phyloP scores from a whole-genome alignment of 345 rosid genomes.

The Turnera subulata region DNA sequence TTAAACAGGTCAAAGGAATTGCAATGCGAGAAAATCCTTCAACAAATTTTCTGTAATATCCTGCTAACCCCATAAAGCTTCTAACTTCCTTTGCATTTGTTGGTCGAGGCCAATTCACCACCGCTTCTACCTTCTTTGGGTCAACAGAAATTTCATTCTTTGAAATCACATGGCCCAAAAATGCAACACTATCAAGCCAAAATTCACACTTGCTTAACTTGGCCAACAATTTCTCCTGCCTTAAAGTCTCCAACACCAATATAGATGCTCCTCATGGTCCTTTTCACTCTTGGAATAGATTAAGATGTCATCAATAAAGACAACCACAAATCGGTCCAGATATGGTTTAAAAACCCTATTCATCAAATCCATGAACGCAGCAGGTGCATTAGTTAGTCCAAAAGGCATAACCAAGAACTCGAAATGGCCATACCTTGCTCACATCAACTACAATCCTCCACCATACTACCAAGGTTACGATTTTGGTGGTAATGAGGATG shows the following conservation, averaged over 20 bases:
- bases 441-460: no score
- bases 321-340: no score
- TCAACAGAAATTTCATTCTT: not conserved
- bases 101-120: not conserved
- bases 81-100: not conserved
- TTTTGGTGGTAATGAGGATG: no score
- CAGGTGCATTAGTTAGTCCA: not conserved
- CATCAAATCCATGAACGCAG: not conserved
- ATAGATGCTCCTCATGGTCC: not conserved
- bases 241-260: not conserved
- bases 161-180: not conserved
- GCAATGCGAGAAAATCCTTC: not conserved
- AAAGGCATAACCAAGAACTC: not conserved
- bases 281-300: not conserved
- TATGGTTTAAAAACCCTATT: not conserved
- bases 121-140: not conserved
- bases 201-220: constrained; percentile 1
- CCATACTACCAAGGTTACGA: no score
- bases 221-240: not conserved
- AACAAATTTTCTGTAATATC: not conserved
- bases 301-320: no score
- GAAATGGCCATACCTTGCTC: not conserved
- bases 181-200: not conserved
- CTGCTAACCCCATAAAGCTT: not conserved
- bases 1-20: not conserved